Percentiles rank a stretch among this genome's conserved stretches.
Conservation (phyloP, 805 yeast species). For the Ogataea siamensis region DNA sequence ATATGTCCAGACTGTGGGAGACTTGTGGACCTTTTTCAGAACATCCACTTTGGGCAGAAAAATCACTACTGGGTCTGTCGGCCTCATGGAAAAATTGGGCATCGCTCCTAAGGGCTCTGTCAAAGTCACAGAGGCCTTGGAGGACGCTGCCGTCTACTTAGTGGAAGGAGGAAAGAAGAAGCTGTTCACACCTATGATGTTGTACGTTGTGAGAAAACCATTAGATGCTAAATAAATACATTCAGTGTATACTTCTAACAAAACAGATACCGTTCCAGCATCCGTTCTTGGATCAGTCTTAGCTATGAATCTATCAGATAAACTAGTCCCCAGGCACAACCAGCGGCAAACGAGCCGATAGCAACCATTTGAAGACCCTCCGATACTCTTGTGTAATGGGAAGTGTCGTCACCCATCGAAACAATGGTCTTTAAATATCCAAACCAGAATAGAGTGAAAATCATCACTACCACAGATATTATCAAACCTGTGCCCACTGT, state of each 20-base stretch:
- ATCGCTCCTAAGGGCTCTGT: constrained; percentile 90
- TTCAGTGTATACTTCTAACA: constrained; percentile 1
- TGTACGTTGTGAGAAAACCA: constrained; percentile 87
- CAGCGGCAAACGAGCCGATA: constrained; percentile 98
- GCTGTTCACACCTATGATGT: constrained; percentile 97
- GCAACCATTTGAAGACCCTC: constrained; percentile 91
- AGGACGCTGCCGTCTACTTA: constrained; percentile 94
- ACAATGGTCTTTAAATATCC: constrained; percentile 84
- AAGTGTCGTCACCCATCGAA: constrained; percentile 77
- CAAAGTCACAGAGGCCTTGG: constrained; percentile 89
- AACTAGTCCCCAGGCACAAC: constrained; percentile 93
- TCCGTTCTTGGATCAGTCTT: not conserved
- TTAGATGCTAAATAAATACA: constrained; percentile 20
- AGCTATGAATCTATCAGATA: constrained; percentile 55
- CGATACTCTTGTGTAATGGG: constrained; percentile 53
- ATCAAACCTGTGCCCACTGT: constrained; percentile 77
- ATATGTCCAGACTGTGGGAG: constrained; percentile 75
- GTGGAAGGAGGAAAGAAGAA: constrained; percentile 90
- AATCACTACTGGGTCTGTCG: constrained; percentile 76
- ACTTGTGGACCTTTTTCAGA: constrained; percentile 81
- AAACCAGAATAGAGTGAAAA: constrained; percentile 77
- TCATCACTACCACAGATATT: constrained; percentile 76
- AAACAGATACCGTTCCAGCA: not conserved
- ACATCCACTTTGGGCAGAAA: constrained; percentile 84
- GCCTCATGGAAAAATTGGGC: constrained; percentile 78